Base-by-base conservation (phyloP, 495 filamentous ascomycete species). In the Penicillium flavigenum region DNA sequence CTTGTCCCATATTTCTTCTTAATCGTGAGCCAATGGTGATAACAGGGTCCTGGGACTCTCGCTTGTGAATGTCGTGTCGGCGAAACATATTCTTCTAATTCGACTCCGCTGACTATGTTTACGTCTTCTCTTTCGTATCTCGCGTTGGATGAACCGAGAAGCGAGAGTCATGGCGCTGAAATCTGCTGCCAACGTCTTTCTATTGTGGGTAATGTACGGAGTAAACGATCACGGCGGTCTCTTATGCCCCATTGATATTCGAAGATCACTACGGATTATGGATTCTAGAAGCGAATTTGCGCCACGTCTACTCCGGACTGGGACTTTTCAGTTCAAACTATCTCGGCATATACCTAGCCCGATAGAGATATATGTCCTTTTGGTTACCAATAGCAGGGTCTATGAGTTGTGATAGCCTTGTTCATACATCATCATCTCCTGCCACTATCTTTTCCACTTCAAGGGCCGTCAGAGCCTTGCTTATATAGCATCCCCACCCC, bases 121-220 rank as follows among this genome's bases (percentile, higher is more conserved):
- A 49, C 29, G 42, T n/a, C 45, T 39, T 39, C 34, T 26, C 44
- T 31, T 32, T 49, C 10, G 47, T 63, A 55, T 63, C 61, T 69
- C 66, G 61, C 66, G 56, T 69, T 69, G 59, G 54, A 22, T 41
- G 51, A 64, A 62, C 63, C 54, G 57, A 60, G 57, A 48, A 39
- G 29, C 29, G 29, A 31, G 29, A 57, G 31, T 48, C 39, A 56
- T 44, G 54, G 50, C 49, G 22, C 22, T 24, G 22, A 24, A 24
- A 24, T 24, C 22, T 24, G 39, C 60, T 56, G 57, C 52, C 51
- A 56, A 36, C 14, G 55, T 39, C 20, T 14, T 39, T 42, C 17
- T 31, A 48, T 12, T 45, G 47, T 43, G 7, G n/a, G 54, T 56
- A 56, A 62, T 55, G 54, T 62, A 47, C 7, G 16, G 6, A 45